phyloP scores from a whole-genome alignment of 192 early-diverging fungal genomes.

The Tieghemiomyces parasiticus region DNA sequence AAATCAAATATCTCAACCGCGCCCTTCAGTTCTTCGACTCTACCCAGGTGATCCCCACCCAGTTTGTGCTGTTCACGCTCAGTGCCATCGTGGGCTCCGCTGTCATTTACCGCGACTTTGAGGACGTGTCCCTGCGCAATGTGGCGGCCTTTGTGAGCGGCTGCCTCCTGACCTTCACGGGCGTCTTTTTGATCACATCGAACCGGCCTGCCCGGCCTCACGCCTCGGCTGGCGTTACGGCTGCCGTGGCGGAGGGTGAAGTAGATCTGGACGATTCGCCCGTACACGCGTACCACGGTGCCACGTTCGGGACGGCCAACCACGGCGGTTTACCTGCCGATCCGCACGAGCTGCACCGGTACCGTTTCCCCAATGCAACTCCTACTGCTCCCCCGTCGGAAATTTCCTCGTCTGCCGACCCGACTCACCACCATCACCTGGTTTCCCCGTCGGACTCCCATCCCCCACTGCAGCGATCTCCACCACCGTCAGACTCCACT shows the following conservation, averaged over 20 bases:
- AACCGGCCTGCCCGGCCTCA: slow-evolving; percentile 17
- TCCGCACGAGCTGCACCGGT: not conserved
- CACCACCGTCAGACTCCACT: not conserved
- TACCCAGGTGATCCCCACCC: slow-evolving; percentile 60
- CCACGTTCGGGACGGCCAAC: not conserved
- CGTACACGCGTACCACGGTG: too few species aligned
- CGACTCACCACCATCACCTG: not conserved
- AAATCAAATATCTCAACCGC: slow-evolving; percentile 50
- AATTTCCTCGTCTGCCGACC: not conserved
- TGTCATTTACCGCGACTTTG: slow-evolving; percentile 49
- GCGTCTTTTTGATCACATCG: slow-evolving; percentile 53
- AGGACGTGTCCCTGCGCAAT: slow-evolving; percentile 29
- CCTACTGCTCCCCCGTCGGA: too few species aligned
- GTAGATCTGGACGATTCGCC: not conserved
- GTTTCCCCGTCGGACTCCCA: not conserved
- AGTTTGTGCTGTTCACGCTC: slow-evolving; percentile 60
- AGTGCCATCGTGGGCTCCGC: slow-evolving; percentile 53
- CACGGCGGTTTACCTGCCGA: not conserved
- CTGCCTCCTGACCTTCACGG: slow-evolving; percentile 42
- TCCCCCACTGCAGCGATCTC: too few species aligned
- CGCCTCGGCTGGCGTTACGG: not conserved
- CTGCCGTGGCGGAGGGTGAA: not conserved
- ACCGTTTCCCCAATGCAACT: not conserved
- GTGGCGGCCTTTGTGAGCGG: slow-evolving; percentile 35
- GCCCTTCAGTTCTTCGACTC: slow-evolving; percentile 47